Base-by-base conservation (phyloP, 176 grass and related monocot genomes). In the Rhynchospora breviuscula region DNA sequence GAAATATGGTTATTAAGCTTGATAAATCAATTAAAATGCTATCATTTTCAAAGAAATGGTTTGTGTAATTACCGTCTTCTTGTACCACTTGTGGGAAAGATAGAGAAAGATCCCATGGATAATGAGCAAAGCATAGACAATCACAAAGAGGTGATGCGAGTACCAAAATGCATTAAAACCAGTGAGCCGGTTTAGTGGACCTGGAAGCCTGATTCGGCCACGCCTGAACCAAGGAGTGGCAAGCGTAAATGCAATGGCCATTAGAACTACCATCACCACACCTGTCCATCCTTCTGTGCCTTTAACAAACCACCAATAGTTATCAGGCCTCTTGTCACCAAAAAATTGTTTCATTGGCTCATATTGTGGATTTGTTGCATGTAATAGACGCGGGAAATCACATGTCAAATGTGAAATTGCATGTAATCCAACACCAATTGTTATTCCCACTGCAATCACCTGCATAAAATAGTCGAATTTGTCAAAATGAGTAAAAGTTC, bases 141-240 rank as follows among this genome's bases (percentile, higher is more conserved):
- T 25, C 85, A 99, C 86, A 91, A 99, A 95, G 53, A 89, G 81
- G 84, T 99, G 96, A 86, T 99, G 96, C 3, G 96, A 93, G 89
- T 99, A 99, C 96, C 96, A 99, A 84, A 99, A 99, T 56, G 96
- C 96, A 73, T 99, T 99, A 88, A 95, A 99, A 6, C 96, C 96
- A n/a, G 93, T 99, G 10, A 99, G 86, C 19, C 87, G 59, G 17
- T 61, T 85, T 0, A 99, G 4, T 7, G 56, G 71, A 0, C 77
- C 65, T 0, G 96, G 93, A 0, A 99, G 85, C 21, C 8, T 40
- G 7, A 99, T 13, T 19, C 56, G 3, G 33, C 93, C 91, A 0
- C 96, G 77, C 4, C 93, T 49, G 80, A 99, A 93, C 93, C 93
- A 99, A 0, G 96, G 96, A 54, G 93, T 99, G 35, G 96, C 96